phyloP scores from a whole-genome alignment of 2,329 filamentous ascomycete genomes.

The Teratosphaeriaceae sp. region DNA sequence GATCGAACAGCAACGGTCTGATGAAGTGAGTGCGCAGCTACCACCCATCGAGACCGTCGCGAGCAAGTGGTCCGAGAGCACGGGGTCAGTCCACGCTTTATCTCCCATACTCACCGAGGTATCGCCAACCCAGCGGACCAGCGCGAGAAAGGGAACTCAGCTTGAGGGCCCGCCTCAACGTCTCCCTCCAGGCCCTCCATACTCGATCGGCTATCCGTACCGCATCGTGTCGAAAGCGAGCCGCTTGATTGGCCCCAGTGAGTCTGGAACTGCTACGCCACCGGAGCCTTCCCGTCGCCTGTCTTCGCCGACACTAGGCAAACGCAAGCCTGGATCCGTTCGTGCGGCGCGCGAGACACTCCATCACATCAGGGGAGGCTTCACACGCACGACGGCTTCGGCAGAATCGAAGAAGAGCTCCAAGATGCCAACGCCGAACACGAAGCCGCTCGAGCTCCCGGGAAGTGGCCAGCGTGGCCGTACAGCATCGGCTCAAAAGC shows the following conservation, averaged over 20 bases:
- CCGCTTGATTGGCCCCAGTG: slow-evolving; percentile 5
- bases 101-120: background rate
- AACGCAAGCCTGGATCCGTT: slow-evolving; percentile 14
- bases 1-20: no score
- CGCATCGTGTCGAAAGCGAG: slow-evolving; percentile 8
- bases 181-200: slow-evolving; percentile 4
- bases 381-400: slow-evolving; percentile 16
- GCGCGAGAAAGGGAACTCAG: background rate
- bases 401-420: slow-evolving; percentile 15
- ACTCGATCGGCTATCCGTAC: slow-evolving; percentile 22
- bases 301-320: slow-evolving; percentile 19
- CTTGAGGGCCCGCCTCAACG: slow-evolving; percentile 2
- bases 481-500: slow-evolving; percentile 3
- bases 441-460: slow-evolving; percentile 1
- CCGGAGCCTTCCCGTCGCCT: slow-evolving; percentile 9
- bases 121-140: background rate
- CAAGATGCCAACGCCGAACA: slow-evolving; percentile 9
- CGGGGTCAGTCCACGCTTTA: slow-evolving; percentile 14
- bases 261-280: background rate
- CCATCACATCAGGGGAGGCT: slow-evolving; percentile 6
- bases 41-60: slow-evolving; percentile 6
- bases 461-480: slow-evolving; percentile 9
- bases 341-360: slow-evolving; percentile 10
- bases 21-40: slow-evolving; percentile 1
- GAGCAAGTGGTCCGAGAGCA: slow-evolving; percentile 26